Evolutionary conservation across 2,329 filamentous ascomycete genomes (phyloP).

Genomic region (Tolypocladium cylindrosporum): DNA sequence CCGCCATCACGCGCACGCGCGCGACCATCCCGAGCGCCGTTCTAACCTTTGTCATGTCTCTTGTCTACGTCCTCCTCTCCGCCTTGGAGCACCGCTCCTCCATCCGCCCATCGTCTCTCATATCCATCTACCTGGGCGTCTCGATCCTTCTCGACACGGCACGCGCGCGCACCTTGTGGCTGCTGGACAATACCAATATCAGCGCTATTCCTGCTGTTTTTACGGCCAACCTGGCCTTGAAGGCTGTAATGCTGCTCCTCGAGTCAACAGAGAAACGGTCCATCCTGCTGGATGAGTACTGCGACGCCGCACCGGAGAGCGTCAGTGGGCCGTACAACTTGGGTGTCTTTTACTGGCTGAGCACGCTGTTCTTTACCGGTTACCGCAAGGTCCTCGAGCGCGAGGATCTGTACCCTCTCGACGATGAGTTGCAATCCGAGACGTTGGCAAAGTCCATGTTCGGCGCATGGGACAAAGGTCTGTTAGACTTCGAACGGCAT

Average conservation of each 20-base stretch:
- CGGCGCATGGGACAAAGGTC: constrained; percentile 12
- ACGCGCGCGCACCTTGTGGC: constrained; percentile 9
- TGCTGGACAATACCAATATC: constrained; percentile 2
- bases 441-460: constrained; percentile 7
- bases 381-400: constrained; percentile 22
- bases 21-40: neutral
- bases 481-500: neutral
- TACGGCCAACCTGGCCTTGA: constrained; percentile 6
- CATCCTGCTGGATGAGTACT: constrained; percentile 4
- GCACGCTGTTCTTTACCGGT: constrained; percentile 29
- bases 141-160: constrained; percentile 9
- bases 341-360: constrained; percentile 43
- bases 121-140: constrained; percentile 7
- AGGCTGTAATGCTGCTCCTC: constrained; percentile 7
- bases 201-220: constrained; percentile 9
- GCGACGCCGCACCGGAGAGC: neutral
- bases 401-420: constrained; percentile 20
- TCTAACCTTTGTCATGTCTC: neutral
- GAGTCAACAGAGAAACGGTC: constrained; percentile 9
- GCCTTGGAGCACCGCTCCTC: constrained; percentile 4
- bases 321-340: constrained; percentile 33
- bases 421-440: constrained; percentile 8
- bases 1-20: neutral
- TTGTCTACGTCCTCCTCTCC: constrained; percentile 1
- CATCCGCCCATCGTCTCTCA: constrained; percentile 7